These are phyloP conservation scores for Boletus coccyginus DNA, from an alignment of 768 basidiomycete species.

Conservation along the genomic window DNA sequence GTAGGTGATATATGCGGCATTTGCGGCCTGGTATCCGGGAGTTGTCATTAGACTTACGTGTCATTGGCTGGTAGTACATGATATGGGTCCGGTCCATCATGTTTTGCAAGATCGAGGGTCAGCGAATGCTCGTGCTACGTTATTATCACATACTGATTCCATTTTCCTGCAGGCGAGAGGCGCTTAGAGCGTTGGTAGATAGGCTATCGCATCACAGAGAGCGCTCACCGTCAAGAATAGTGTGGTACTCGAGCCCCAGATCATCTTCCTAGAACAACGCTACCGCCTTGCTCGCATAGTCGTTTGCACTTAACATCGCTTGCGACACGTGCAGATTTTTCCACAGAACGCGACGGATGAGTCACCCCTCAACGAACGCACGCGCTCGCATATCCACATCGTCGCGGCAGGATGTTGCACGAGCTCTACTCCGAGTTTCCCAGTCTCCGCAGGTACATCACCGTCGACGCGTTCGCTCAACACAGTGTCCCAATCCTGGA, in stretches of 20 bases:
- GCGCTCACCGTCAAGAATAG: neutral
- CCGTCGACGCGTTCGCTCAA: neutral
- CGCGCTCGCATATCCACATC: neutral
- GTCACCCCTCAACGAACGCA: neutral
- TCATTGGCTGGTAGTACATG: conserved; percentile 67
- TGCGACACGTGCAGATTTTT: neutral
- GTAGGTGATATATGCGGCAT: conserved; percentile 27
- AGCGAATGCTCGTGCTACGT: neutral
- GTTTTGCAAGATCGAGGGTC: conserved; percentile 26
- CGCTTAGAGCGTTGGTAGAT: neutral
- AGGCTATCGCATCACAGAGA: neutral
- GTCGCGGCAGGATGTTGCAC: neutral
- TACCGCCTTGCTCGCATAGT: neutral
- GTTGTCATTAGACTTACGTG: conserved; percentile 35
- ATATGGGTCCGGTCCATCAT: conserved; percentile 74
- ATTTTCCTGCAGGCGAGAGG: neutral
- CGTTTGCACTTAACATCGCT: neutral
- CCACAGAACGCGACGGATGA: neutral
- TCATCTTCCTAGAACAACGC: neutral
- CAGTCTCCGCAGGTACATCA: neutral
- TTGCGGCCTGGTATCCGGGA: neutral
- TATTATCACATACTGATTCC: neutral
- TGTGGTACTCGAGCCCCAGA: neutral
- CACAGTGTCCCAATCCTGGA: neutral
- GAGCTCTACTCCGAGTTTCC: neutral